phyloP scores from a whole-genome alignment of 345 rosid species.

The Atalantia buxifolia region DNA sequence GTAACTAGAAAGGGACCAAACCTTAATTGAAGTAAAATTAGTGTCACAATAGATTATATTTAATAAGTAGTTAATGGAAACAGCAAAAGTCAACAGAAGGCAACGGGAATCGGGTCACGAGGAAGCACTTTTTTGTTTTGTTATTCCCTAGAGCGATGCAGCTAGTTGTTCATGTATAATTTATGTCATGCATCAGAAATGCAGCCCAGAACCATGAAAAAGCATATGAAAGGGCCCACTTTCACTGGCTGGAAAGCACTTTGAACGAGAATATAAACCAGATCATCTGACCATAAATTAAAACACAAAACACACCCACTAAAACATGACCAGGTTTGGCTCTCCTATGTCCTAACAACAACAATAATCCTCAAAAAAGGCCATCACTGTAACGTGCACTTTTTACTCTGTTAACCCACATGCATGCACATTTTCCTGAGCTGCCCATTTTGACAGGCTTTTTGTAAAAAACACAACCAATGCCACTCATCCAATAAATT shows the following conservation, averaged over 20 bases:
- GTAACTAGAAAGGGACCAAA: background rate
- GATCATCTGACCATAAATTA: slow-evolving; percentile 1
- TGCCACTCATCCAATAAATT: no score
- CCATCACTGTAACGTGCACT: background rate
- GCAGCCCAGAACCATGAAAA: slow-evolving; percentile 27
- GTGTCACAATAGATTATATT: background rate
- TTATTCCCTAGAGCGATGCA: slow-evolving; percentile 4
- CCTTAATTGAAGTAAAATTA: background rate
- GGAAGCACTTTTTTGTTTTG: slow-evolving; percentile 5
- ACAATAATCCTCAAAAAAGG: background rate
- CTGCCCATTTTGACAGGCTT: background rate
- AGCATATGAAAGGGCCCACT: slow-evolving; percentile 19
- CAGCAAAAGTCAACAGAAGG: background rate
- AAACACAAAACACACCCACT: background rate
- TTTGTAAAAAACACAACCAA: background rate
- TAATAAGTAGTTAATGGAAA: background rate
- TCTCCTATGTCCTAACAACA: background rate
- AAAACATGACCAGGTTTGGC: background rate
- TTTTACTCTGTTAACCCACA: slow-evolving; percentile 8
- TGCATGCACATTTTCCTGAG: background rate
- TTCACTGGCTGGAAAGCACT: slow-evolving; percentile 49
- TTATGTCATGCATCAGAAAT: slow-evolving; percentile 14
- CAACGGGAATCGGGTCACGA: background rate
- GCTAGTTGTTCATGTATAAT: slow-evolving; percentile 11
- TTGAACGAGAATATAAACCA: slow-evolving; percentile 24